Evolutionary conservation across 306 rosid species (phyloP).

Genomic region (Lablab purpureus): DNA sequence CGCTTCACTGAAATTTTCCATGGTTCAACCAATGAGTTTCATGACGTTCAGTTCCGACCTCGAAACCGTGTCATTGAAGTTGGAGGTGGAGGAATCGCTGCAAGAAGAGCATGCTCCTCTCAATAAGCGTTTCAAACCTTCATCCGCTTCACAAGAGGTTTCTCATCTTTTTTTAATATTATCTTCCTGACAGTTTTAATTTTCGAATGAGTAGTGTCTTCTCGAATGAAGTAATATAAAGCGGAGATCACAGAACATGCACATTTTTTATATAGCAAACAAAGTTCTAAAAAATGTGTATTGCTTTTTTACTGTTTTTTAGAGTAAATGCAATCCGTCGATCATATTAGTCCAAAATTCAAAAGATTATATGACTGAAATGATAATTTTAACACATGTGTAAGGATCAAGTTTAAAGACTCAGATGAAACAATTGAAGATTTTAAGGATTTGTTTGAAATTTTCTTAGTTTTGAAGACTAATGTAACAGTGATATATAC

Average conservation of each 20-base stretch:
- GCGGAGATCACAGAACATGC: background rate
- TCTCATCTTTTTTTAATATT: background rate
- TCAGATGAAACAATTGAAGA: background rate
- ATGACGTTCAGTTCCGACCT: slow-evolving; percentile 56
- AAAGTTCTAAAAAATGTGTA: background rate
- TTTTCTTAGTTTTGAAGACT: background rate
- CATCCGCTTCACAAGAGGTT: slow-evolving; percentile 62
- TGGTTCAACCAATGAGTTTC: slow-evolving; percentile 76
- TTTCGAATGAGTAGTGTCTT: background rate
- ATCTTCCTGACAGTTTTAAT: background rate
- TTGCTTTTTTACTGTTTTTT: background rate
- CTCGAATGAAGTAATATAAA: background rate
- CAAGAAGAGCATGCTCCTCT: slow-evolving; percentile 71
- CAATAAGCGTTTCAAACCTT: slow-evolving; percentile 69
- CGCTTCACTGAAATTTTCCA: slow-evolving; percentile 9
- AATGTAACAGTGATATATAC: background rate
- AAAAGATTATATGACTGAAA: background rate
- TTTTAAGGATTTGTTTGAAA: background rate
- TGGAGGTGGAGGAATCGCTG: slow-evolving; percentile 77
- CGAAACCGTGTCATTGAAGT: slow-evolving; percentile 65
- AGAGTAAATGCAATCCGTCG: background rate
- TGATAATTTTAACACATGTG: no score
- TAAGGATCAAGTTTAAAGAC: background rate
- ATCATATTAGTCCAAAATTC: background rate
- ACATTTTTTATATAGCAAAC: background rate